Evolutionary conservation across 2,329 filamentous ascomycete species (phyloP).

Genomic region (Periconia sp.): DNA sequence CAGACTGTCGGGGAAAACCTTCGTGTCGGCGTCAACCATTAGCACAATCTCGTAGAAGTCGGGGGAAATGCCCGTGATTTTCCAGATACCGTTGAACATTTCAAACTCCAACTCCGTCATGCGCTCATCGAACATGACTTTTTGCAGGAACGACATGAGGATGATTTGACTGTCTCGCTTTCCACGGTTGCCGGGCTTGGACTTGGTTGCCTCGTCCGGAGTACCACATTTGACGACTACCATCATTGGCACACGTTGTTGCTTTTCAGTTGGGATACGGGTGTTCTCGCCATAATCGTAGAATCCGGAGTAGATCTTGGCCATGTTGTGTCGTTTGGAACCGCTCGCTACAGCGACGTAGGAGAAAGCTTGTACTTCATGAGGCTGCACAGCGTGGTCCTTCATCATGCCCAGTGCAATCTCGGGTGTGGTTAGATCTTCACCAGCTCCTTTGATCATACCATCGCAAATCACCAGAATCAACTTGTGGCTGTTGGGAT

Average conservation of each 20-base stretch:
- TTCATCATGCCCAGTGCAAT: constrained; percentile 92
- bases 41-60: constrained; percentile 98
- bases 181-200: constrained; percentile 94
- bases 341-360: constrained; percentile 96
- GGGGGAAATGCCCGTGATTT: constrained; percentile 95
- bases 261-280: constrained; percentile 77
- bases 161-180: constrained; percentile 99
- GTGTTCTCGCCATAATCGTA: constrained; percentile 92
- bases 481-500: constrained; percentile 98
- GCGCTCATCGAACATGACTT: constrained; percentile 99
- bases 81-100: constrained; percentile 99
- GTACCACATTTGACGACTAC: constrained; percentile 94
- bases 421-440: constrained; percentile 83
- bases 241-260: constrained; percentile 98
- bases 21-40: constrained; percentile 99
- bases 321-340: constrained; percentile 99
- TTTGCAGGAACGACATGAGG: constrained; percentile 98
- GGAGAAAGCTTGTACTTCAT: constrained; percentile 86
- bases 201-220: constrained; percentile 75
- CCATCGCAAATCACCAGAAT: constrained; percentile 97
- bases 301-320: constrained; percentile 96
- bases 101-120: constrained; percentile 99
- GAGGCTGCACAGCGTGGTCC: constrained; percentile 75
- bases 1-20: constrained; percentile 96
- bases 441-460: constrained; percentile 94